A percentile compares a stretch with the other conserved stretches of the same genome.
phyloP scores from a whole-genome alignment of 1,284 basidiomycete species.

The Malassezia arunalokei region DNA sequence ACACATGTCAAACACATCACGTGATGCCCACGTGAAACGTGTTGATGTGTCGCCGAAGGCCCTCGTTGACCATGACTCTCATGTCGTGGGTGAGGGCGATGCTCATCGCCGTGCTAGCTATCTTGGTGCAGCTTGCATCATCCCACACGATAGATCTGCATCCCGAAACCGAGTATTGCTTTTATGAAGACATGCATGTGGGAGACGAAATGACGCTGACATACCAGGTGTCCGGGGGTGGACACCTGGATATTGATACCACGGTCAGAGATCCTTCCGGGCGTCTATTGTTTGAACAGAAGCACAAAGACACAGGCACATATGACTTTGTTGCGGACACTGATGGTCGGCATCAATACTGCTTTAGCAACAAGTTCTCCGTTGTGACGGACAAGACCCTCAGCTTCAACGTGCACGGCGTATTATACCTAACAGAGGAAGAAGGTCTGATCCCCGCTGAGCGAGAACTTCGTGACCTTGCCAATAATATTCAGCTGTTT shows the following conservation, averaged over 20 bases:
- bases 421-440: constrained; percentile 80
- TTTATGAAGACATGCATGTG: constrained; percentile 89
- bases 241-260: constrained; percentile 92
- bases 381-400: constrained; percentile 69
- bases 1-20: constrained; percentile 1
- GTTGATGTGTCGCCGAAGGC: neutral
- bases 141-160: constrained; percentile 52
- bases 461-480: constrained; percentile 79
- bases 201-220: constrained; percentile 99
- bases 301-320: constrained; percentile 78
- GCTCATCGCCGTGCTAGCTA: constrained; percentile 5
- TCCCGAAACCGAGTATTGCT: constrained; percentile 81
- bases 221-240: constrained; percentile 93
- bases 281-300: constrained; percentile 61
- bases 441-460: constrained; percentile 68
- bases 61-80: neutral
- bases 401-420: constrained; percentile 97
- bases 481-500: constrained; percentile 70
- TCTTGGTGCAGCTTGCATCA: neutral
- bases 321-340: constrained; percentile 71
- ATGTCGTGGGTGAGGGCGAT: too few relatives aligned
- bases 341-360: constrained; percentile 84
- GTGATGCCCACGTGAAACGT: constrained; percentile 3
- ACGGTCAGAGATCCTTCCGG: constrained; percentile 62
- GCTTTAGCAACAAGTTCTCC: constrained; percentile 97